Evolutionary conservation across 1,284 basidiomycete species (phyloP), one percentile per base, ranked within the genome.

Genomic region (Ceratobasidium sp.): DNA sequence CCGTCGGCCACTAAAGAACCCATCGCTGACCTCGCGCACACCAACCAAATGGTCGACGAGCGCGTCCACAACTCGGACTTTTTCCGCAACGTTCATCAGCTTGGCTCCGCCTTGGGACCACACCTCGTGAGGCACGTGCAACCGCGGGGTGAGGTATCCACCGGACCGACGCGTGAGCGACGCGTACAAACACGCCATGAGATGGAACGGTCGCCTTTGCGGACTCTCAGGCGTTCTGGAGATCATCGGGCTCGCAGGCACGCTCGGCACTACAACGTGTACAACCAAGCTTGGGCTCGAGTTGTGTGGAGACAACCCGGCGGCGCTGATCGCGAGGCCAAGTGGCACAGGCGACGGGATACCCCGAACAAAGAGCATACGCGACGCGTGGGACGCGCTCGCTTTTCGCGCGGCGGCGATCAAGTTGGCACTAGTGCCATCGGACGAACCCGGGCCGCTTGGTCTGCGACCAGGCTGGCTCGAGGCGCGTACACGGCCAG

Each of bases 61-160:
- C 61, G 94, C 89, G 76, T 93, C 92, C 58, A 97, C 89, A 73
- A 95, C 92, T 39, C 93, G 89, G 15, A 96, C 90, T 84, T 98
- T 98, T 80, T 95, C 94, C 64, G 91, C 89, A 45, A 96, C 82
- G 80, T 94, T 93, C 15, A 86, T 85, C 60, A 97, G 87, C 83
- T 96, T 96, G 42, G 92, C 92, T 42, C 95, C 94, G 26, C 91
- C 90, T 82, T 94, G 93, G 47, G 92, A 92, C 97, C 97, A 99
- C 11, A 97, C 91, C 78, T 93, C 92, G 61, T 92, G 89, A 5
- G 96, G 94, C 26, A 99, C 91, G 83, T 96, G 97, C 77, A 99
- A 85, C 54, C 91, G 89, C 33, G 91, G 90, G 0, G 95, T 97
- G 76, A 99, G 86, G 82, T 97, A 98, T 15, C 93, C 94, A 13